phyloP scores from a whole-genome alignment of 352 stramenopile genomes.

The Globisporangium canariense region DNA sequence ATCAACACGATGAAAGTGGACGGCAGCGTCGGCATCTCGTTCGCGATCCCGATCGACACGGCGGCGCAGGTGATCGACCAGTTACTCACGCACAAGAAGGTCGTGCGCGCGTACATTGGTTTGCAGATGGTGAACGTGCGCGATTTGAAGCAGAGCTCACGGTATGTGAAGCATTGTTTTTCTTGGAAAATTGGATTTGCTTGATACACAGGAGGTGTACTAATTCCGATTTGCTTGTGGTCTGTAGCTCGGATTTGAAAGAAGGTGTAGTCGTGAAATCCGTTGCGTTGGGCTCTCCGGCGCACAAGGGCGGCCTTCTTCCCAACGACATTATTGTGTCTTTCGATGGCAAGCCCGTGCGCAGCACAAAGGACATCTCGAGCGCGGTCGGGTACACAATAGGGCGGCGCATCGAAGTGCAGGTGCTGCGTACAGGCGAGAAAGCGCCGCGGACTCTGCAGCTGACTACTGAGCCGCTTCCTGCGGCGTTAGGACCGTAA shows the following conservation, averaged over 20 bases:
- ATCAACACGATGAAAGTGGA: slow-evolving; percentile 95
- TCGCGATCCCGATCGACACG: slow-evolving; percentile 92
- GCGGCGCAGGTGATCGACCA: slow-evolving; percentile 88
- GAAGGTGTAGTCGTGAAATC: slow-evolving; percentile 84
- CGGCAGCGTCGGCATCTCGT: slow-evolving; percentile 87
- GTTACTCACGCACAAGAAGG: slow-evolving; percentile 83
- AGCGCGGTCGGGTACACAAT: slow-evolving; percentile 67
- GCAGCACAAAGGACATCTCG: slow-evolving; percentile 77
- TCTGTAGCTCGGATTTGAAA: slow-evolving; percentile 49
- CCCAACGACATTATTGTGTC: slow-evolving; percentile 73
- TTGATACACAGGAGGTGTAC: not conserved
- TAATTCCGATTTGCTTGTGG: not conserved
- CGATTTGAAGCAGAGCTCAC: slow-evolving; percentile 60
- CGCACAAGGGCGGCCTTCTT: slow-evolving; percentile 70
- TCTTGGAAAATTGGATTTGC: not conserved
- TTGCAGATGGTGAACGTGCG: slow-evolving; percentile 88
- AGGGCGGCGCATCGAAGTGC: slow-evolving; percentile 60
- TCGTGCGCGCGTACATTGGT: slow-evolving; percentile 89
- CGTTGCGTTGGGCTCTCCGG: slow-evolving; percentile 70
- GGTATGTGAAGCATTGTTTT: slow-evolving; percentile 20
- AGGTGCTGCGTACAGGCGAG: slow-evolving; percentile 62
- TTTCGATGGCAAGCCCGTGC: slow-evolving; percentile 70
- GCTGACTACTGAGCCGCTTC: slow-evolving; percentile 63
- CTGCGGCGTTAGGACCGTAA: slow-evolving; percentile 23
- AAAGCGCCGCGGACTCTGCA: slow-evolving; percentile 38